Conservation (phyloP, 306 rosid species). For the Medicago ruthenica region DNA sequence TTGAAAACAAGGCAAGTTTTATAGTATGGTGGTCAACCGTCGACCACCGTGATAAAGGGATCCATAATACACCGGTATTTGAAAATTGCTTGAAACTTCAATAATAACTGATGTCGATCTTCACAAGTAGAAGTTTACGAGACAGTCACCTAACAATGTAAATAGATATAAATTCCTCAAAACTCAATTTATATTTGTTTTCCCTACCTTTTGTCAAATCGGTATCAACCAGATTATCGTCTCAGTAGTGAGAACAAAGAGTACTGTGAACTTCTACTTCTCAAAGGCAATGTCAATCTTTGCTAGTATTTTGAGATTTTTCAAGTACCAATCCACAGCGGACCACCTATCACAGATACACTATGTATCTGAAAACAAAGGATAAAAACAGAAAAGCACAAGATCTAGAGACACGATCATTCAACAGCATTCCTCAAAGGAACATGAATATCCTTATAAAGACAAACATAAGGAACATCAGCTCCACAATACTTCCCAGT, state of each 20-base stretch:
- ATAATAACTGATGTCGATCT: background rate
- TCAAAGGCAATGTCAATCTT: background rate
- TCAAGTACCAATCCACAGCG: no score
- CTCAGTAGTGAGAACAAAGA: background rate
- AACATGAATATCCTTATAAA: constrained; percentile 64
- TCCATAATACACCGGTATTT: background rate
- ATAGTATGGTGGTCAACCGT: background rate
- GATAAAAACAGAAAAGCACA: background rate
- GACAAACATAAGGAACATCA: constrained; percentile 69
- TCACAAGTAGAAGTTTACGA: background rate
- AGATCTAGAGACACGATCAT: background rate
- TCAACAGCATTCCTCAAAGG: constrained; percentile 43
- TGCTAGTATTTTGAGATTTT: background rate
- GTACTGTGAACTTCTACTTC: background rate
- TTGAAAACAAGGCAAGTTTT: background rate
- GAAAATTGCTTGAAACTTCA: background rate
- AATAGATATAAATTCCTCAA: no score
- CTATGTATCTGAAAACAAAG: no score
- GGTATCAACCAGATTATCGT: background rate
- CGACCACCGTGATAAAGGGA: background rate
- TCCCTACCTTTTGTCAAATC: no score
- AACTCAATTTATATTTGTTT: background rate
- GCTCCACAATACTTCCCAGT: constrained; percentile 56
- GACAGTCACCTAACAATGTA: background rate
- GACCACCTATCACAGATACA: background rate